Evolutionary conservation across 805 yeast species (phyloP).

Genomic region (Kodamaea sagamina): DNA sequence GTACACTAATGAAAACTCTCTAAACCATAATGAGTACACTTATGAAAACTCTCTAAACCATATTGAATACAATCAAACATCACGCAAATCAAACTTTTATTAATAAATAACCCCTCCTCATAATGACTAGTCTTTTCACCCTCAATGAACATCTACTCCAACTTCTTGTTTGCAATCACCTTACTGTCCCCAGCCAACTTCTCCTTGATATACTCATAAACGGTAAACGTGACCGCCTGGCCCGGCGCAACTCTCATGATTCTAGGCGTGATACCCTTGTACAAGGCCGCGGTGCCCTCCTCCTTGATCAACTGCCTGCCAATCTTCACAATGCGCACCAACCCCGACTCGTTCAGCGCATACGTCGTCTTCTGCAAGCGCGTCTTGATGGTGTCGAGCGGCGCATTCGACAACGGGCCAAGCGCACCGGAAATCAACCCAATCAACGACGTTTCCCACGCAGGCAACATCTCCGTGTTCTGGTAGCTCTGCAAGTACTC

Average conservation of each 20-base stretch:
- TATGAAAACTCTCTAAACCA: neutral
- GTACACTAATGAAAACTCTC: too few species aligned
- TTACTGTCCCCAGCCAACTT: slow-evolving; percentile 44
- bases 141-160: slow-evolving; percentile 18
- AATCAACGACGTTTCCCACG: slow-evolving; percentile 91
- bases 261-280: slow-evolving; percentile 97
- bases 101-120: neutral
- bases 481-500: slow-evolving; percentile 67
- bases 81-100: slow-evolving; percentile 3
- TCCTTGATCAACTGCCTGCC: slow-evolving; percentile 79
- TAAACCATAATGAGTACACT: too few species aligned
- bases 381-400: slow-evolving; percentile 95
- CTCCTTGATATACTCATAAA: slow-evolving; percentile 83
- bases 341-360: slow-evolving; percentile 63
- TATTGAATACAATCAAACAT: neutral
- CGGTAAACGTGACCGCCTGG: slow-evolving; percentile 97
- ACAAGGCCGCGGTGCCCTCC: slow-evolving; percentile 73
- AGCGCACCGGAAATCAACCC: slow-evolving; percentile 95
- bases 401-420: slow-evolving; percentile 97
- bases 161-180: slow-evolving; percentile 18
- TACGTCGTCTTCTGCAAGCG: slow-evolving; percentile 90
- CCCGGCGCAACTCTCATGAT: slow-evolving; percentile 99
- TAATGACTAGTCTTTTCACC: too few species aligned
- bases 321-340: slow-evolving; percentile 78
- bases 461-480: slow-evolving; percentile 63